Conservation (phyloP, 2,329 filamentous ascomycete species). For the Trichoderma koningiopsis region DNA sequence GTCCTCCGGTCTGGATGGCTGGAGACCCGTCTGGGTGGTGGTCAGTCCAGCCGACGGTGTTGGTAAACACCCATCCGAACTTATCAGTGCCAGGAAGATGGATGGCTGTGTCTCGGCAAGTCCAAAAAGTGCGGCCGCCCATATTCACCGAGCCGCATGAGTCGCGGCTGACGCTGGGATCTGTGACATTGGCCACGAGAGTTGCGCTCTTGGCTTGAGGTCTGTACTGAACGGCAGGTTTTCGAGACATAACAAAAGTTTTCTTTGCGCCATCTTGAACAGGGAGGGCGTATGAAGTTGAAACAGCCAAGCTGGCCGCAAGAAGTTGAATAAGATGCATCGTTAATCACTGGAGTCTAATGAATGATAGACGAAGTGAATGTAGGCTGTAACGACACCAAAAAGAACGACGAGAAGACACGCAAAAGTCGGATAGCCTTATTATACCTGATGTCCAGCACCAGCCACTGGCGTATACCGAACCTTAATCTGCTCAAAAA, state of each 20-base stretch:
- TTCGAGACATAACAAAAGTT: conserved; percentile 1
- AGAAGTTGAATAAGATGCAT: neutral
- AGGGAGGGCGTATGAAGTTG: neutral
- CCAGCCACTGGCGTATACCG: neutral
- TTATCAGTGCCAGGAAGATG: conserved; percentile 11
- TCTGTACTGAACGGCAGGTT: conserved; percentile 14
- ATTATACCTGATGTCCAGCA: neutral
- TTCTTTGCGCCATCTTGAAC: neutral
- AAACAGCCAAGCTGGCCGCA: conserved; percentile 3
- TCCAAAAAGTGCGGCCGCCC: conserved; percentile 28
- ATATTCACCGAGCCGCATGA: conserved; percentile 28
- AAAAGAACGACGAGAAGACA: neutral
- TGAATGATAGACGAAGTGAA: neutral
- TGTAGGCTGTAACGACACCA: neutral
- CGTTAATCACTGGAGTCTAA: neutral
- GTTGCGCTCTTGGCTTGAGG: conserved; percentile 22
- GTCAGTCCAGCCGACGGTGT: conserved; percentile 28
- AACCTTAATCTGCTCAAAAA: neutral
- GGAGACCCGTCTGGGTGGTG: conserved; percentile 26
- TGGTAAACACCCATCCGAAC: conserved; percentile 25
- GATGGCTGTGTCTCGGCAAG: conserved; percentile 28
- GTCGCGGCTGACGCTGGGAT: conserved; percentile 28
- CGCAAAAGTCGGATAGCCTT: neutral
- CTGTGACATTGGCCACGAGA: conserved; percentile 27
- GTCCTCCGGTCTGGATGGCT: conserved; percentile 18